Percentiles rank a stretch among this genome's conserved stretches.
Evolutionary conservation across 345 rosid species (phyloP).

Genomic region (Clausena lansium): DNA sequence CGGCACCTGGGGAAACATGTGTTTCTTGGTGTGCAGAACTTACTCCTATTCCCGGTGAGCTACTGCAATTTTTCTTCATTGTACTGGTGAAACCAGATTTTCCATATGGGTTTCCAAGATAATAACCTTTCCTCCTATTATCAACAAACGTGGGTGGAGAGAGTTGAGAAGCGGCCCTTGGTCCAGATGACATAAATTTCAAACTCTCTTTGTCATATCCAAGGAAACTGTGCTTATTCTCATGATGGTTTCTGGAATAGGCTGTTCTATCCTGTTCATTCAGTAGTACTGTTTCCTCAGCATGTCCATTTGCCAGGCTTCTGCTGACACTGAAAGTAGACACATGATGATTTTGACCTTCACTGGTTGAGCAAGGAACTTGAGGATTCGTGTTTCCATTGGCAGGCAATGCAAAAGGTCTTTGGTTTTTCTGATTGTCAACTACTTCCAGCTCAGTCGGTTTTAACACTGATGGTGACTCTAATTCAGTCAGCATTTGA

Average conservation of each 20-base stretch:
- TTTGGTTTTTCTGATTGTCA: not conserved
- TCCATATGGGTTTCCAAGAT: conserved; percentile 17
- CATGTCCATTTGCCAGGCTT: not conserved
- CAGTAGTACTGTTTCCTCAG: not conserved
- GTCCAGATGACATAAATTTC: conserved; percentile 12
- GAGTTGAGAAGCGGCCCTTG: not conserved
- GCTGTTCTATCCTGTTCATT: conserved; percentile 3
- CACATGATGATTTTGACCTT: not conserved
- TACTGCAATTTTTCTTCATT: conserved; percentile 20
- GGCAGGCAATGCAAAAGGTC: conserved; percentile 1
- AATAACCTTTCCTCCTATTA: conserved; percentile 23
- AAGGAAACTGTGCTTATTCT: conserved; percentile 10
- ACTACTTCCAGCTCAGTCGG: conserved; percentile 11
- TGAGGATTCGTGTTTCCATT: conserved; percentile 10
- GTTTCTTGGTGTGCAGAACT: not conserved
- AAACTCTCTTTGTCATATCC: conserved; percentile 14
- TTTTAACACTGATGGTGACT: conserved; percentile 22
- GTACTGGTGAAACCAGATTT: not conserved
- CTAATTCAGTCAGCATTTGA: conserved; percentile 46
- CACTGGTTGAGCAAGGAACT: not conserved
- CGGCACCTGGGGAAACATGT: conserved; percentile 28
- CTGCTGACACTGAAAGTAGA: not conserved
- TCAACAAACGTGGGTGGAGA: not conserved
- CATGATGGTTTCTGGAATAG: not conserved
- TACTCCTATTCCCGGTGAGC: not conserved